Evolutionary conservation across 495 filamentous ascomycete species (phyloP).

Genomic region (Neurospora hispaniola): DNA sequence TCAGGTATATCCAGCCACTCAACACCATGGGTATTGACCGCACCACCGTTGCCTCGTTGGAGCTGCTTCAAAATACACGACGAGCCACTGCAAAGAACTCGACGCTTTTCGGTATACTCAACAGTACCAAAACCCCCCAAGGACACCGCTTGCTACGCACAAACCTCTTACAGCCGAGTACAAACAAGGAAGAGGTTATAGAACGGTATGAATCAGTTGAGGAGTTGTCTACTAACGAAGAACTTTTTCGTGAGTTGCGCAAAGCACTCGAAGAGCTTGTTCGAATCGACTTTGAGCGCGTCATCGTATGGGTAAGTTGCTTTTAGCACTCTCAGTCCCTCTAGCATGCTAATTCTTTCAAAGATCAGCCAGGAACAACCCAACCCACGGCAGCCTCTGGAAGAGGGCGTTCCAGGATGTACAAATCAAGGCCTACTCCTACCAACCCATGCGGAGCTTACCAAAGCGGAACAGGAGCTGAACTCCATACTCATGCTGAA

Average conservation of each 20-base stretch:
- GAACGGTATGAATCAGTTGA: slow-evolving; percentile 73
- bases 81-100: slow-evolving; percentile 61
- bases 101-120: slow-evolving; percentile 70
- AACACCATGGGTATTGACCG: slow-evolving; percentile 92
- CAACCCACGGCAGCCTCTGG: slow-evolving; percentile 2
- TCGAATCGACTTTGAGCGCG: slow-evolving; percentile 15
- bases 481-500: slow-evolving; percentile 26
- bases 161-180: slow-evolving; percentile 85
- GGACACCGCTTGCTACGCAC: slow-evolving; percentile 69
- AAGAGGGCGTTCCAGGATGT: slow-evolving; percentile 7
- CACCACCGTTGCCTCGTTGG: slow-evolving; percentile 71
- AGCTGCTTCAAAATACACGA: slow-evolving; percentile 74
- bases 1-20: slow-evolving; percentile 81
- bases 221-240: slow-evolving; percentile 72
- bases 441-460: slow-evolving; percentile 31
- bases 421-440: slow-evolving; percentile 28
- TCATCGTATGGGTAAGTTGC: slow-evolving; percentile 10
- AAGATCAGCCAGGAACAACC: not conserved
- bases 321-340: not conserved
- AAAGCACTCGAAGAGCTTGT: slow-evolving; percentile 35
- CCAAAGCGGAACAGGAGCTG: slow-evolving; percentile 14
- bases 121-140: slow-evolving; percentile 80
- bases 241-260: slow-evolving; percentile 73
- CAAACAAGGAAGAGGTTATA: slow-evolving; percentile 47
- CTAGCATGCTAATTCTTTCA: not conserved